Base-by-base conservation (phyloP, 164 flowering plant species). In the Houttuynia cordata region DNA sequence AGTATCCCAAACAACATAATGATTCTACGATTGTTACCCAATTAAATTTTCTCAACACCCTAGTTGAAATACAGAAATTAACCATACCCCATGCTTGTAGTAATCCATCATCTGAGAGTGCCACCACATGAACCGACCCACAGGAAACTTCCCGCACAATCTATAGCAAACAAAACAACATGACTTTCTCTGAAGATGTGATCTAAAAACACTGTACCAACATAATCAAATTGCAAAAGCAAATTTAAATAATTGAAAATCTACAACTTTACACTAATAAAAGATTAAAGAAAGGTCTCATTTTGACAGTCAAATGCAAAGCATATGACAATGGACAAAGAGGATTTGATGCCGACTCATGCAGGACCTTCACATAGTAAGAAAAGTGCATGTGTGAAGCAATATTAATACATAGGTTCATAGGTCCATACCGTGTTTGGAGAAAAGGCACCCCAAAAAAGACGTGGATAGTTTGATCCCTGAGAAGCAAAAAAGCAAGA, bases 61-160 rank as follows among this genome's bases (percentile, higher is more conserved):
- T 30, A 30, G 6, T 30, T 30, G 37, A 30, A 30, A 6, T 30
- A 50, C 13, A n/a, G 6, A 42, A 58, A 45, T 7, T 34, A 56
- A 62, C 34, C 53, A 69, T 78, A 93, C 99, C 99, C 97, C 97
- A 94, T 50, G 99, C 85, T 74, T 94, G 96, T 40, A 91, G 71
- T 55, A 81, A 71, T 64, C 99, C 99, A 65, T 88, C 88, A 58
- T 88, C 88, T 45, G 99, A 90, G 58, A 94, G 67, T 66, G 93
- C 97, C 65, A 88, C 84, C 63, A 79, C 93, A 83, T 94, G 97
- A 68, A 73, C 91, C 64, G 92, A 85, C 24, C 97, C 99, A 83
- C 97, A 94, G 53, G 97, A 88, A 60, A 90, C 99, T 80, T 90
- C 92, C 63, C 78, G 82, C 51, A 93, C 76, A 57, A 79, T 74